Evolutionary conservation across 768 basidiomycete species (phyloP).

Genomic region (Leccinum sublutescens): DNA sequence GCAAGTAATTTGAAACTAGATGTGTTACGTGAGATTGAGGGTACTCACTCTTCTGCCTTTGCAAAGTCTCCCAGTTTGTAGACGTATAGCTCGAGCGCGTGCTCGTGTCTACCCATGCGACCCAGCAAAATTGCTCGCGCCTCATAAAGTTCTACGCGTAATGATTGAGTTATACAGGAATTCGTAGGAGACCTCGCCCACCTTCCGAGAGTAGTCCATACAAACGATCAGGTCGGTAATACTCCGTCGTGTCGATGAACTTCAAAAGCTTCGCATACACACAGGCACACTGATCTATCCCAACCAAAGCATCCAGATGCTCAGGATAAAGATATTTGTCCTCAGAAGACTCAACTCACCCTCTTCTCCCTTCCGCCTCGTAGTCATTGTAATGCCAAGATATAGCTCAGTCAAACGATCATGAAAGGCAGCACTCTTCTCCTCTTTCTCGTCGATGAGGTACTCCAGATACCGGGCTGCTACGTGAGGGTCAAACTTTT

Average conservation of each 20-base stretch:
- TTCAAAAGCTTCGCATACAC: conserved; percentile 68
- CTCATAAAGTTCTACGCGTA: conserved; percentile 72
- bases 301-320: neutral
- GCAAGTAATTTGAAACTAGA: conserved; percentile 3
- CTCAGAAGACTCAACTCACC: conserved; percentile 38
- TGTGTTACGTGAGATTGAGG: neutral
- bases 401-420: conserved; percentile 90
- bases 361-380: conserved; percentile 58
- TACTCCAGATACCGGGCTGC: conserved; percentile 84
- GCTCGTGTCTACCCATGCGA: conserved; percentile 86
- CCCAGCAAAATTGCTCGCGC: conserved; percentile 91
- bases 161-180: neutral
- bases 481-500: conserved; percentile 62
- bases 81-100: conserved; percentile 93
- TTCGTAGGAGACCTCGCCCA: conserved; percentile 30
- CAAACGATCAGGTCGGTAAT: conserved; percentile 75
- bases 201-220: conserved; percentile 85
- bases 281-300: conserved; percentile 45
- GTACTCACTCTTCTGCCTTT: conserved; percentile 84
- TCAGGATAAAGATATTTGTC: neutral
- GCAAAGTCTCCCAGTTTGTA: conserved; percentile 78
- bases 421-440: conserved; percentile 69
- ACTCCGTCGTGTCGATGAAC: conserved; percentile 70
- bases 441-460: conserved; percentile 71
- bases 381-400: conserved; percentile 59